phyloP scores from a whole-genome alignment of 2,329 filamentous ascomycete species.

The Alternaria angustiovoidea region DNA sequence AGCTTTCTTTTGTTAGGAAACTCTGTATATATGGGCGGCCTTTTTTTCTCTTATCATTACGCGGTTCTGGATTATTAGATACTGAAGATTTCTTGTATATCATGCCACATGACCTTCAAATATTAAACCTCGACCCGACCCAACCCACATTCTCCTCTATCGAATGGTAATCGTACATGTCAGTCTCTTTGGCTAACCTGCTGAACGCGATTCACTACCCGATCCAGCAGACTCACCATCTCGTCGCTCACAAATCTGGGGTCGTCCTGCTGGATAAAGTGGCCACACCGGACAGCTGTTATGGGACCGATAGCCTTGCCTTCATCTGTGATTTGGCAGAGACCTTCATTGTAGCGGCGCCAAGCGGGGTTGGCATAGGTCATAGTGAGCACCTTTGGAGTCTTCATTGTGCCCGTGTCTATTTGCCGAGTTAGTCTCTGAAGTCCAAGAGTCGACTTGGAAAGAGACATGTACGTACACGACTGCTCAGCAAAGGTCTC shows the following conservation, averaged over 20 bases:
- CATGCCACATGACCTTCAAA: neutral
- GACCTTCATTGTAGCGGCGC: conserved; percentile 62
- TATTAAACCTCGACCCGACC: neutral
- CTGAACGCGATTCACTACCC: conserved; percentile 47
- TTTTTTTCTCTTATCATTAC: neutral
- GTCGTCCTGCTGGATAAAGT: conserved; percentile 65
- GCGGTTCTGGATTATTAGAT: neutral
- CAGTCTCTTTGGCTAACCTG: conserved; percentile 42
- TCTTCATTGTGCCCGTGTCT: conserved; percentile 39
- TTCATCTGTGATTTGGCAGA: conserved; percentile 55
- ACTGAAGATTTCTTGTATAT: conserved; percentile 1
- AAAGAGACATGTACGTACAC: conserved; percentile 24
- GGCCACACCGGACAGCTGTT: conserved; percentile 59
- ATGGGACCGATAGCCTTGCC: conserved; percentile 56
- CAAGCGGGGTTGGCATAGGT: conserved; percentile 64
- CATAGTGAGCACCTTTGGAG: conserved; percentile 54
- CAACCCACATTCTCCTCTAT: neutral
- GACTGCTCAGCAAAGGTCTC: conserved; percentile 61
- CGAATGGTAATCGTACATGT: neutral
- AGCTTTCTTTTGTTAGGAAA: neutral
- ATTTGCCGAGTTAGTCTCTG: conserved; percentile 2
- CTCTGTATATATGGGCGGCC: conserved; percentile 17
- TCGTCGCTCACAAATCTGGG: conserved; percentile 53
- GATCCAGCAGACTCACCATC: conserved; percentile 43
- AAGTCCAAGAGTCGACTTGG: conserved; percentile 4